These are phyloP conservation scores for Xenosphaeropsis pyriputrescens DNA, from an alignment of 2,329 filamentous ascomycete genomes.

Conservation along the genomic window DNA sequence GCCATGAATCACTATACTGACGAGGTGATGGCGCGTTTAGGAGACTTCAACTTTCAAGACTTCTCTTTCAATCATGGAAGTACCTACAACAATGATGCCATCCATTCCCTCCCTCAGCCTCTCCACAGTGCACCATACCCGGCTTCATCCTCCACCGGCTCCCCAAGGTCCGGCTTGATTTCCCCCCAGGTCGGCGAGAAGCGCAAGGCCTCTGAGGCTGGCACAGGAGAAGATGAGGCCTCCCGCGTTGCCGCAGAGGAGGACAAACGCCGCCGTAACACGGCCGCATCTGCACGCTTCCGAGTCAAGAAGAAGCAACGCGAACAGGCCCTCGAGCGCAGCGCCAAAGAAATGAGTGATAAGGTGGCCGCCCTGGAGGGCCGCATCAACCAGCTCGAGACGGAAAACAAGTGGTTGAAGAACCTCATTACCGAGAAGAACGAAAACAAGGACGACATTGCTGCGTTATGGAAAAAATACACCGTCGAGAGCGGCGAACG, in stretches of 20 bases:
- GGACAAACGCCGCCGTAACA: constrained; percentile 81
- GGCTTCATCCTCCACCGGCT: constrained; percentile 7
- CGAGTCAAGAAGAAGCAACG: constrained; percentile 94
- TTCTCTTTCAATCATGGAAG: constrained; percentile 12
- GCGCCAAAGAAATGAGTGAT: constrained; percentile 70
- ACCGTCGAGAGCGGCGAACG: constrained; percentile 16
- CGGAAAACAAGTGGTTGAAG: constrained; percentile 72
- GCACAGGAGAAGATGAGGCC: constrained; percentile 50
- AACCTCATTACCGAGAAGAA: constrained; percentile 73
- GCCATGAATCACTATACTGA: constrained; percentile 10
- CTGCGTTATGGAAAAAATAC: constrained; percentile 23
- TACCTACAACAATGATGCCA: constrained; percentile 6
- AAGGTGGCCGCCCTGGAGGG: constrained; percentile 62
- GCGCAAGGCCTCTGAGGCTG: constrained; percentile 14
- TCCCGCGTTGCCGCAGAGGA: constrained; percentile 68
- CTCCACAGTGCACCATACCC: constrained; percentile 7
- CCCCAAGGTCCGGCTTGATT: neutral
- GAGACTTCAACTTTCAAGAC: constrained; percentile 17
- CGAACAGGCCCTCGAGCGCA: constrained; percentile 71
- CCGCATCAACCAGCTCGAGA: constrained; percentile 63
- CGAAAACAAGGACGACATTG: constrained; percentile 27
- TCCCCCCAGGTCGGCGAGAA: constrained; percentile 13
- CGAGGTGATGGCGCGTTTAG: constrained; percentile 11
- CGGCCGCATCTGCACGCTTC: constrained; percentile 77
- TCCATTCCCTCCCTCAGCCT: constrained; percentile 6